A percentile compares a stretch with the other conserved stretches of the same genome.
These are phyloP conservation scores for Wickerhamiella siamensis DNA, from an alignment of 805 yeast genomes.

Conservation along the genomic window DNA sequence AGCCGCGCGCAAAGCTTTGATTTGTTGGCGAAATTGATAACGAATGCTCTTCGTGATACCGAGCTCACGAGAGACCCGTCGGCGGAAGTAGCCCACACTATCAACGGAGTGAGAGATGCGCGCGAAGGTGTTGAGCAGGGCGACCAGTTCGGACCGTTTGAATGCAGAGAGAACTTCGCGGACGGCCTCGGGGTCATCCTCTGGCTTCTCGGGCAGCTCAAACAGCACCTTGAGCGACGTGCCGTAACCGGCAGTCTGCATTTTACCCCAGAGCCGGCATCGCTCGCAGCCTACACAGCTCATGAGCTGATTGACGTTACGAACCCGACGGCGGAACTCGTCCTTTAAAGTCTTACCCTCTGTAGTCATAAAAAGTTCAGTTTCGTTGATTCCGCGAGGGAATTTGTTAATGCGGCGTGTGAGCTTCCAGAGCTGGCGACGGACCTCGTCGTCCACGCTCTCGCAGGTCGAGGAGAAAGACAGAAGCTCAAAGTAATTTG, in stretches of 20 bases:
- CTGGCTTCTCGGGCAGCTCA: slow-evolving; percentile 47
- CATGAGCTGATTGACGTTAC: slow-evolving; percentile 84
- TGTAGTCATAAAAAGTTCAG: slow-evolving; percentile 29
- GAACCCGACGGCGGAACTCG: slow-evolving; percentile 75
- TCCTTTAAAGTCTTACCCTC: slow-evolving; percentile 45
- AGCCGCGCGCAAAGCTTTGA: slow-evolving; percentile 42
- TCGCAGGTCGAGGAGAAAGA: slow-evolving; percentile 33
- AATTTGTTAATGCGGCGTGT: slow-evolving; percentile 22
- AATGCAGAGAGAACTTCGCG: slow-evolving; percentile 40
- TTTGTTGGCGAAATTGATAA: slow-evolving; percentile 38
- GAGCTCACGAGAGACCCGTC: slow-evolving; percentile 11
- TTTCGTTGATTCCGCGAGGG: slow-evolving; percentile 35
- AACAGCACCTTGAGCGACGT: slow-evolving; percentile 85
- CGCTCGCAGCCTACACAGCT: slow-evolving; percentile 98
- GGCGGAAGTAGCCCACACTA: slow-evolving; percentile 52
- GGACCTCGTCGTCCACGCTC: slow-evolving; percentile 32
- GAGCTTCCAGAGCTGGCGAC: slow-evolving; percentile 30
- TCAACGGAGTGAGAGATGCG: slow-evolving; percentile 73
- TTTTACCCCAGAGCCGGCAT: slow-evolving; percentile 95
- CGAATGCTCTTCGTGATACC: slow-evolving; percentile 12
- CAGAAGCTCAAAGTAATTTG: slow-evolving; percentile 36
- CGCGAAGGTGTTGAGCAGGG: slow-evolving; percentile 83
- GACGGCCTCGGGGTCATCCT: slow-evolving; percentile 30
- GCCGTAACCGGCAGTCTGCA: slow-evolving; percentile 95
- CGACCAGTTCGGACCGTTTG: slow-evolving; percentile 73